phyloP scores from a whole-genome alignment of 306 rosid genomes.

The Cicer pinnatifidum region DNA sequence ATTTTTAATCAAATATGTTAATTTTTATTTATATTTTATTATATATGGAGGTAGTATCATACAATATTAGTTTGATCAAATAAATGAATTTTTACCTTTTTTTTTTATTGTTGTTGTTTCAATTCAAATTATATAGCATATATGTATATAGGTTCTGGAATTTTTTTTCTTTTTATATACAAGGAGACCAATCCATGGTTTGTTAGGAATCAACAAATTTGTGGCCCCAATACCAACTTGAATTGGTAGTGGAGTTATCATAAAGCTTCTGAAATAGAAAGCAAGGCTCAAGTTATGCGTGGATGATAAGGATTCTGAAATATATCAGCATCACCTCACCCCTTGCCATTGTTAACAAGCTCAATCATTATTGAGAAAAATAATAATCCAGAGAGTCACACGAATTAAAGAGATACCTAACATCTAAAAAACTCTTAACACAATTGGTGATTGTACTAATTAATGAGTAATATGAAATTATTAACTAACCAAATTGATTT shows the following conservation, averaged over 20 bases:
- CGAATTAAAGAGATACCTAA: background rate
- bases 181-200: slow-evolving; percentile 4
- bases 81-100: too few species aligned
- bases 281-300: slow-evolving; percentile 38
- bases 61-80: too few species aligned
- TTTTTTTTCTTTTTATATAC: background rate
- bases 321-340: slow-evolving; percentile 42
- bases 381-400: background rate
- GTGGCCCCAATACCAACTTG: slow-evolving; percentile 47
- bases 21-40: too few species aligned
- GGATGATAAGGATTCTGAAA: slow-evolving; percentile 68
- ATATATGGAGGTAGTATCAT: too few species aligned
- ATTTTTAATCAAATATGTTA: too few species aligned
- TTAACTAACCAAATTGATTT: too few species aligned
- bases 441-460: too few species aligned
- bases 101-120: too few species aligned
- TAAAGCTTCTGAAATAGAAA: slow-evolving; percentile 54
- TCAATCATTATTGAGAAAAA: background rate
- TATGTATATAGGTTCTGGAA: slow-evolving; percentile 8
- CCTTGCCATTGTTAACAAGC: slow-evolving; percentile 20
- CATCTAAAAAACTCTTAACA: too few species aligned
- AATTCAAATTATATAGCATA: too few species aligned
- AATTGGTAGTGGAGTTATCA: slow-evolving; percentile 46
- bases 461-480: too few species aligned
- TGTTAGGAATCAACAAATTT: slow-evolving; percentile 28